Evolutionary conservation across 306 rosid species (phyloP).

Genomic region (Dalbergia oliveri): DNA sequence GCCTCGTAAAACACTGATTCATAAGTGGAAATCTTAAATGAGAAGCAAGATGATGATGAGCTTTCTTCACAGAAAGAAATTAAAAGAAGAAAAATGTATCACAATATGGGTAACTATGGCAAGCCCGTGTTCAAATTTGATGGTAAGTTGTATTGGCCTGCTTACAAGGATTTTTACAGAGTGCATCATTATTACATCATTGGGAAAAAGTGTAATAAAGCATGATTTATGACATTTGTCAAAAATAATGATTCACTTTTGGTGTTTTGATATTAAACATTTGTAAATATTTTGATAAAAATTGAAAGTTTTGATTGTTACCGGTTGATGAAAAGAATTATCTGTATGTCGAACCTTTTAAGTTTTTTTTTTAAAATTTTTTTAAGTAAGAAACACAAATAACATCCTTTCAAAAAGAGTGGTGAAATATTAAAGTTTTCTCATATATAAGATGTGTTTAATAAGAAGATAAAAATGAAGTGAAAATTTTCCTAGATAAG

Average conservation of each 20-base stretch:
- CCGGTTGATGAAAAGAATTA: not conserved
- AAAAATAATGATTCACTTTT: not conserved
- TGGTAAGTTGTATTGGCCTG: constrained; percentile 7
- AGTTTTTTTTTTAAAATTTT: not conserved
- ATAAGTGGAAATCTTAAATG: constrained; percentile 36
- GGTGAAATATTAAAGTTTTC: not conserved
- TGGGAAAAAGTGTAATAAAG: not conserved
- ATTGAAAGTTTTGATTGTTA: not conserved
- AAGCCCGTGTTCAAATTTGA: constrained; percentile 30
- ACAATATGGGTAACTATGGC: constrained; percentile 2
- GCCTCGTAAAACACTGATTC: constrained; percentile 16
- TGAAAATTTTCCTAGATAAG: no score
- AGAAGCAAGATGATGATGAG: constrained; percentile 42
- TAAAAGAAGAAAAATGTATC: constrained; percentile 37
- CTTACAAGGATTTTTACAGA: constrained; percentile 13
- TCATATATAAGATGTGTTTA: not conserved
- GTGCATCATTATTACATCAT: constrained; percentile 9
- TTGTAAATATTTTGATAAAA: not conserved
- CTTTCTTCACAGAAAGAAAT: constrained; percentile 36
- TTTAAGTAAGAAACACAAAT: not conserved
- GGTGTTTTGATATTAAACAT: not conserved
- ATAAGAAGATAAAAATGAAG: no score
- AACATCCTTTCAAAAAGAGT: not conserved
- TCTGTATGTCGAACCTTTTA: not conserved
- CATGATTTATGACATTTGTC: not conserved